Percentiles rank a stretch among this genome's conserved stretches.
Conservation (phyloP, 2,329 filamentous ascomycete genomes). For the Diplodia corticola region DNA sequence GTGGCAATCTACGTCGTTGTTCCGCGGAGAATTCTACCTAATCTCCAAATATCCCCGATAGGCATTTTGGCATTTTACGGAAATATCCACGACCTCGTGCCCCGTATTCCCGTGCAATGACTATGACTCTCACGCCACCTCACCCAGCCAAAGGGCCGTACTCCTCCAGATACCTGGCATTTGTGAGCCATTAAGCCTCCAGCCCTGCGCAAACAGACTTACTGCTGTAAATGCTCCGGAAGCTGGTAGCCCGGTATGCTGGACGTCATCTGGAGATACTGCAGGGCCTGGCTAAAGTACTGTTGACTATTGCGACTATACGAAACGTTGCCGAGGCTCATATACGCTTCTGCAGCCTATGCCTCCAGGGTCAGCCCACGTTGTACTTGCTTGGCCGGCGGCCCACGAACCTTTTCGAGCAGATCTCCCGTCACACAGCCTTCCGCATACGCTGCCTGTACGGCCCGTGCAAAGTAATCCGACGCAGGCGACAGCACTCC, state of each 20-base stretch:
- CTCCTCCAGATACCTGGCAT: constrained; percentile 46
- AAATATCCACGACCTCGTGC: constrained; percentile 5
- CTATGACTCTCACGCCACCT: constrained; percentile 3
- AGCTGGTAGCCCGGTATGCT: constrained; percentile 46
- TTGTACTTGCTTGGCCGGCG: neutral
- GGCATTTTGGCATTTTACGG: neutral
- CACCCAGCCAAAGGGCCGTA: constrained; percentile 36
- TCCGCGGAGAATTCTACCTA: neutral
- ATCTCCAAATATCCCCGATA: neutral
- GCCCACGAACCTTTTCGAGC: constrained; percentile 44
- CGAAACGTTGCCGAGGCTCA: constrained; percentile 55
- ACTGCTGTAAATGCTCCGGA: constrained; percentile 50
- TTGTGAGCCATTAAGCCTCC: neutral
- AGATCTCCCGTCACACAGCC: constrained; percentile 44
- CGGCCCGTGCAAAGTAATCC: constrained; percentile 53
- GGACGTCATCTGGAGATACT: constrained; percentile 47
- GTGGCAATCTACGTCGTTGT: neutral
- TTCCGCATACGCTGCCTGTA: constrained; percentile 45
- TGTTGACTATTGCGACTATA: constrained; percentile 46
- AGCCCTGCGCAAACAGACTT: constrained; percentile 25
- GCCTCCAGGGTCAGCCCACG: constrained; percentile 18
- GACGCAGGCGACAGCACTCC: constrained; percentile 53
- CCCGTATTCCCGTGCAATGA: constrained; percentile 1
- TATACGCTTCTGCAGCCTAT: constrained; percentile 54
- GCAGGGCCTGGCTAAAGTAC: constrained; percentile 50